Percentiles rank a stretch among this genome's conserved stretches.
phyloP scores from a whole-genome alignment of 2,329 filamentous ascomycete genomes.

The Penicillium sp. region DNA sequence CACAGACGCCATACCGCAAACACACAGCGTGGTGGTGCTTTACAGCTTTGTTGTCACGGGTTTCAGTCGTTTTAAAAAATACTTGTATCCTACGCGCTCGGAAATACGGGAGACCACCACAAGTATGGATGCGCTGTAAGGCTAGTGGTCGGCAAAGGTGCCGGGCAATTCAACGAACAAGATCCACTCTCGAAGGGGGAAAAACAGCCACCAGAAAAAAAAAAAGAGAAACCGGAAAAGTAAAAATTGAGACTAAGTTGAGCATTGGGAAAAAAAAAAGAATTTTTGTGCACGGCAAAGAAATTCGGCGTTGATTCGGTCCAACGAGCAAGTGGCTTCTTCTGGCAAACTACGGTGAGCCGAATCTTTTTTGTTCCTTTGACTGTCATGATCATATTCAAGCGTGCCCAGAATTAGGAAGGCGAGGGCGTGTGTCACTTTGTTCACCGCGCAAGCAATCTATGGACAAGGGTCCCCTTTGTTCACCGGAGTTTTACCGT shows the following conservation, averaged over 20 bases:
- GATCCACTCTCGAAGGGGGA: slow-evolving; percentile 10
- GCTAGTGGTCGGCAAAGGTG: slow-evolving; percentile 13
- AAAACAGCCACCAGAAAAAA: neutral
- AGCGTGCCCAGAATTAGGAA: neutral
- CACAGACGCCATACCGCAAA: too few relatives aligned
- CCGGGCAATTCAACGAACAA: slow-evolving; percentile 10
- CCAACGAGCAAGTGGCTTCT: slow-evolving; percentile 9
- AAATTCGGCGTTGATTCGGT: slow-evolving; percentile 14
- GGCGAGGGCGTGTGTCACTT: neutral
- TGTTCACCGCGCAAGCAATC: neutral
- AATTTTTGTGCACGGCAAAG: too few relatives aligned
- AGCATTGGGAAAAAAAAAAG: too few relatives aligned
- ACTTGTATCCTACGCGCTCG: too few relatives aligned
- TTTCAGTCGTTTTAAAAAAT: too few relatives aligned
- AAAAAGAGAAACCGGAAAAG: neutral
- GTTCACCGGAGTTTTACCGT: slow-evolving; percentile 1
- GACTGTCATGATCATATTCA: neutral
- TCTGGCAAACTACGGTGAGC: slow-evolving; percentile 21
- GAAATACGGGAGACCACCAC: neutral
- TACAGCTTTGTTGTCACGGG: too few relatives aligned
- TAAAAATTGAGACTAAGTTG: neutral
- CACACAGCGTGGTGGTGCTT: too few relatives aligned
- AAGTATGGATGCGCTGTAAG: too few relatives aligned
- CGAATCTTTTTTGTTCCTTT: slow-evolving; percentile 1
- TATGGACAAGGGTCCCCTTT: neutral